Evolutionary conservation across 202 grass and related monocot genomes (phyloP).

Genomic region (Carex sylvatica): DNA sequence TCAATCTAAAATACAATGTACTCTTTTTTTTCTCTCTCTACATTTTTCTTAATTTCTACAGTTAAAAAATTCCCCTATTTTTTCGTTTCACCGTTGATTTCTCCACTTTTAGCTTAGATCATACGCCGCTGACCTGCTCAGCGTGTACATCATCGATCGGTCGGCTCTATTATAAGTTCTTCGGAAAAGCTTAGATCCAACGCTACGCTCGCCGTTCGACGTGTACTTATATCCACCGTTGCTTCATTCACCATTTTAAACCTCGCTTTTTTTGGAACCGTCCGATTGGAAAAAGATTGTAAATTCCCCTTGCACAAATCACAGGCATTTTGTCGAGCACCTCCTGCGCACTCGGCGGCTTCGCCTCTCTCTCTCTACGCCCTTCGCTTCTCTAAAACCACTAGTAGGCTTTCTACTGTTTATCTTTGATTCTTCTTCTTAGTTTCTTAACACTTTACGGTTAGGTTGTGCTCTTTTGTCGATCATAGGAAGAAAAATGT

Average conservation of each 20-base stretch:
- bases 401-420: background rate
- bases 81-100: too few relatives aligned
- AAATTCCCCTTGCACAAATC: background rate
- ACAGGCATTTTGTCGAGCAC: background rate
- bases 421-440: background rate
- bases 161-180: background rate
- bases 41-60: too few relatives aligned
- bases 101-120: background rate
- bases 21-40: too few relatives aligned
- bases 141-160: background rate
- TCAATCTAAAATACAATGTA: too few relatives aligned
- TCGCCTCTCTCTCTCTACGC: too few relatives aligned
- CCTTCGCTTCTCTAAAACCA: background rate
- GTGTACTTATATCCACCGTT: slow-evolving; percentile 1
- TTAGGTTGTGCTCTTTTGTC: background rate
- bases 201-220: background rate
- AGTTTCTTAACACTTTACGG: background rate
- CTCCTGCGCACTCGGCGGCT: background rate
- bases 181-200: background rate
- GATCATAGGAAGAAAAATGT: background rate
- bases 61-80: too few relatives aligned
- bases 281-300: background rate
- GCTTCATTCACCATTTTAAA: background rate
- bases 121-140: background rate
- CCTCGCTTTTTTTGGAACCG: background rate